Conservation (phyloP, 108 stramenopile genomes). For the Cyclotella atomus region DNA sequence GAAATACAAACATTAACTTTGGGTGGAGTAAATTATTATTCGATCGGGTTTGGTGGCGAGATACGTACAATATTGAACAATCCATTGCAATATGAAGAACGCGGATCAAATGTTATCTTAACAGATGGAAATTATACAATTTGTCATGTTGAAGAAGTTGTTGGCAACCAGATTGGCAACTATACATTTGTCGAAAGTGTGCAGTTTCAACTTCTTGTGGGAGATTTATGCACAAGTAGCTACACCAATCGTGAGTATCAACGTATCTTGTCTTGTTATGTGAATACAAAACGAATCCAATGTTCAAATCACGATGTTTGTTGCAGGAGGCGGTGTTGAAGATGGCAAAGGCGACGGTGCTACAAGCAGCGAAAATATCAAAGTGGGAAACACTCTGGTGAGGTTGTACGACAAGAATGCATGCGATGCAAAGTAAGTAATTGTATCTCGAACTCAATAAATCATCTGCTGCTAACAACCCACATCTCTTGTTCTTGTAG, state of each 20-base stretch:
- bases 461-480: not conserved
- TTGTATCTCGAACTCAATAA: not conserved
- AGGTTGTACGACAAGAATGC: slow-evolving; percentile 13
- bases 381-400: not conserved
- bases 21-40: slow-evolving; percentile 22
- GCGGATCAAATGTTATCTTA: not conserved
- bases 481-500: not conserved
- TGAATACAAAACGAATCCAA: not conserved
- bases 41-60: slow-evolving; percentile 34
- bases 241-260: slow-evolving; percentile 27
- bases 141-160: slow-evolving; percentile 40
- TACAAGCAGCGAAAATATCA: slow-evolving; percentile 20
- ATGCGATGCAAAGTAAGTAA: slow-evolving; percentile 9
- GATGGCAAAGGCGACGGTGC: slow-evolving; percentile 44
- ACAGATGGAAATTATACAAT: slow-evolving; percentile 33
- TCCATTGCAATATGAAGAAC: slow-evolving; percentile 27
- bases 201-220: slow-evolving; percentile 25
- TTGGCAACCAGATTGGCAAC: slow-evolving; percentile 20
- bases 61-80: slow-evolving; percentile 26
- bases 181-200: not conserved
- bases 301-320: not conserved
- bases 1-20: slow-evolving; percentile 25
- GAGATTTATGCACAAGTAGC: slow-evolving; percentile 3
- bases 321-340: slow-evolving; percentile 19
- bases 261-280: slow-evolving; percentile 19